phyloP scores from a whole-genome alignment of 441 rosid species.

The Daphne laureola region DNA sequence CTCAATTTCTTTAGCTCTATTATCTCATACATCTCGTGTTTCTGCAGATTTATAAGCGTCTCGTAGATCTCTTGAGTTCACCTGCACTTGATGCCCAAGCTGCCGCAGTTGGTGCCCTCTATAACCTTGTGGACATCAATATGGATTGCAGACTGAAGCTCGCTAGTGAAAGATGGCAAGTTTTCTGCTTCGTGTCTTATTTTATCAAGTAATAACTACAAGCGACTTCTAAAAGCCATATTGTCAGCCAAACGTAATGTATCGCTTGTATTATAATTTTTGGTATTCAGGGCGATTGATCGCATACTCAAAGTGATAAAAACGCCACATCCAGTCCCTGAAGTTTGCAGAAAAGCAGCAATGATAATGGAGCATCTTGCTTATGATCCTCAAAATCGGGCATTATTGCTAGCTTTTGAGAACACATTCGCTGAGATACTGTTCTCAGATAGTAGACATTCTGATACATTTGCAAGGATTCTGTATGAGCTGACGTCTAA shows the following conservation, averaged over 20 bases:
- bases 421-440: slow-evolving; percentile 87
- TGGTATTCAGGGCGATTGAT: slow-evolving; percentile 76
- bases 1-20: slow-evolving; percentile 8
- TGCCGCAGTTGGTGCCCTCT: slow-evolving; percentile 90
- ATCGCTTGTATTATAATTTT: not conserved
- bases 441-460: slow-evolving; percentile 70
- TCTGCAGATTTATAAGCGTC: slow-evolving; percentile 79
- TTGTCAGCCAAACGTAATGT: not conserved
- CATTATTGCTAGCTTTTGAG: slow-evolving; percentile 62
- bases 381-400: slow-evolving; percentile 85
- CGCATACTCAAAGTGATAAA: slow-evolving; percentile 78
- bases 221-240: no score
- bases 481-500: slow-evolving; percentile 81
- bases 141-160: slow-evolving; percentile 96
- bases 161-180: slow-evolving; percentile 86
- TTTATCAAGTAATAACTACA: no score
- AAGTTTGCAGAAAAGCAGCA: slow-evolving; percentile 90
- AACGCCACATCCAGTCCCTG: slow-evolving; percentile 85
- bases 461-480: slow-evolving; percentile 86
- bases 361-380: slow-evolving; percentile 88
- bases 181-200: not conserved
- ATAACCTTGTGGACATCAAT: slow-evolving; percentile 86
- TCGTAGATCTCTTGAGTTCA: slow-evolving; percentile 76
- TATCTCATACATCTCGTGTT: slow-evolving; percentile 6
- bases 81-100: slow-evolving; percentile 87